phyloP scores from a whole-genome alignment of 805 yeast genomes.

The Barnettozyma sucrosica region DNA sequence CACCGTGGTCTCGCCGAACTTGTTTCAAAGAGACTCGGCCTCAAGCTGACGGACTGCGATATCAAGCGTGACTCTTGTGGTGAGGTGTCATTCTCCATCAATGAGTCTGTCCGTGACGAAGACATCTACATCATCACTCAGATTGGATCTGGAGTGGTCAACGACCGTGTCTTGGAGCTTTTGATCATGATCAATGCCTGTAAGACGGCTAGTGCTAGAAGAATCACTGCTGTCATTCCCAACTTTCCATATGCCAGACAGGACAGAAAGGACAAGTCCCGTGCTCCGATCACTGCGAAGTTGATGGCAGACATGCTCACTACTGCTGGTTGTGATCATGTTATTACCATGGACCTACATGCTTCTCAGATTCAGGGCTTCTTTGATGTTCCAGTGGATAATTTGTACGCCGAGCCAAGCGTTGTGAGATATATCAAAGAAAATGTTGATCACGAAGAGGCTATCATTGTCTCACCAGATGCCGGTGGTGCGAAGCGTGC shows the following conservation, averaged over 20 bases:
- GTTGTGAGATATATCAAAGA: slow-evolving; percentile 71
- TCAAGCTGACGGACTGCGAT: slow-evolving; percentile 55
- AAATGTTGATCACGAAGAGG: slow-evolving; percentile 47
- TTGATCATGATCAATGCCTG: slow-evolving; percentile 79
- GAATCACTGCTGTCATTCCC: slow-evolving; percentile 78
- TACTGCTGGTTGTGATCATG: slow-evolving; percentile 83
- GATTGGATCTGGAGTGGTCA: slow-evolving; percentile 72
- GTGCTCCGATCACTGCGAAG: slow-evolving; percentile 85
- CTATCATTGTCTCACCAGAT: slow-evolving; percentile 81
- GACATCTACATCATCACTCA: slow-evolving; percentile 77
- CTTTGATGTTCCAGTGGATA: slow-evolving; percentile 78
- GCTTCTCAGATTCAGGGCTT: slow-evolving; percentile 90
- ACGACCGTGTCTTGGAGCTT: slow-evolving; percentile 69
- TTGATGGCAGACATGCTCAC: slow-evolving; percentile 76
- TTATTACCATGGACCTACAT: slow-evolving; percentile 81
- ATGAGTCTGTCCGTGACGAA: slow-evolving; percentile 81
- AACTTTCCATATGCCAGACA: slow-evolving; percentile 87
- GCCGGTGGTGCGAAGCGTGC: slow-evolving; percentile 91
- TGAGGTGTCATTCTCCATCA: slow-evolving; percentile 71
- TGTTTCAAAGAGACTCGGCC: slow-evolving; percentile 58
- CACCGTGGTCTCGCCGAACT: slow-evolving; percentile 65
- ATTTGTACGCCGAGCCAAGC: slow-evolving; percentile 77
- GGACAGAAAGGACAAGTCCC: slow-evolving; percentile 76
- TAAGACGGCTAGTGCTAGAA: slow-evolving; percentile 75
- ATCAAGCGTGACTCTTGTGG: slow-evolving; percentile 63